Evolutionary conservation across 768 basidiomycete species (phyloP).

Genomic region (Russula ochroleuca): DNA sequence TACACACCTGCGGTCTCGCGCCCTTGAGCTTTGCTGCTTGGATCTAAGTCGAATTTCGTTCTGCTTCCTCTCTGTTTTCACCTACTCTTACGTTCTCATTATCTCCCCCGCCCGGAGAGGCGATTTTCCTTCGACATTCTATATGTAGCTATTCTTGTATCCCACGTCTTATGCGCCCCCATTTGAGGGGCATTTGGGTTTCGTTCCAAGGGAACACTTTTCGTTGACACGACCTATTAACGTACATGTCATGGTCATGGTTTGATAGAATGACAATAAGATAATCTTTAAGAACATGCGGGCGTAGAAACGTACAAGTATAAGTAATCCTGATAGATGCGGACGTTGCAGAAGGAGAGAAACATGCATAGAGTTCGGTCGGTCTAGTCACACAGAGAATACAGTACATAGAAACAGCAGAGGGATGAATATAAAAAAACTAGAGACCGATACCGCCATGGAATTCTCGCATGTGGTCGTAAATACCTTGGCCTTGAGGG

Average conservation of each 20-base stretch:
- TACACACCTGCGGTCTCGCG: neutral
- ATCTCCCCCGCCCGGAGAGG: neutral
- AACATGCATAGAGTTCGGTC: neutral
- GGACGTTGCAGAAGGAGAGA: neutral
- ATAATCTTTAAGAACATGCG: slow-evolving; percentile 15
- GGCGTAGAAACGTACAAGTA: neutral
- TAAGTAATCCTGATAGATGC: slow-evolving; percentile 1
- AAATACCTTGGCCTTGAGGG: slow-evolving; percentile 63
- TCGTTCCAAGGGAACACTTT: slow-evolving; percentile 15
- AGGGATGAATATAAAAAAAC: neutral
- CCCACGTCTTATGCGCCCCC: slow-evolving; percentile 15
- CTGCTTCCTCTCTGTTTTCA: neutral
- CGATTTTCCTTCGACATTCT: neutral
- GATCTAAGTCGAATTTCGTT: slow-evolving; percentile 15
- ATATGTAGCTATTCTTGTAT: slow-evolving; percentile 10
- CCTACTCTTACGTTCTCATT: neutral
- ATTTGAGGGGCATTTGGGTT: slow-evolving; percentile 16
- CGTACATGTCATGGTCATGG: slow-evolving; percentile 13
- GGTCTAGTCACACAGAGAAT: neutral
- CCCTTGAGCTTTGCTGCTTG: neutral
- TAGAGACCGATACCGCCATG: slow-evolving; percentile 49
- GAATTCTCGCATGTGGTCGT: slow-evolving; percentile 63
- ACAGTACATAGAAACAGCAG: neutral
- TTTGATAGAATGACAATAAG: slow-evolving; percentile 22
- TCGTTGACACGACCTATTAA: slow-evolving; percentile 22